Percentiles rank a stretch among this genome's conserved stretches.
Evolutionary conservation across 2,329 filamentous ascomycete species (phyloP).

Genomic region (Aspergillus puulaauensis): DNA sequence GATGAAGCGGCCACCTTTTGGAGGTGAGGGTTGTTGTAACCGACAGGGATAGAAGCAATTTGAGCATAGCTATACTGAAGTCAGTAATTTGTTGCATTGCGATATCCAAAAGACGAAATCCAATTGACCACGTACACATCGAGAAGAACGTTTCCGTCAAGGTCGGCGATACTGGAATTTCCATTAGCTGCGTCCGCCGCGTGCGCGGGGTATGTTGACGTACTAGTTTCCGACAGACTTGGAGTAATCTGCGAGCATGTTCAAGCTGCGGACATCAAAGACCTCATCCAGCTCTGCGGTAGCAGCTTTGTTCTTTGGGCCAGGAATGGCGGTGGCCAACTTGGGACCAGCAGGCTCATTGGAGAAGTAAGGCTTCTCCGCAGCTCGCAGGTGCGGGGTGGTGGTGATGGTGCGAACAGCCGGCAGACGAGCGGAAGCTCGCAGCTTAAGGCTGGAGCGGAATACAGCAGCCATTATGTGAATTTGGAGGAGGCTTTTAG

Average conservation of each 20-base stretch:
- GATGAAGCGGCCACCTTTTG: conserved; percentile 68
- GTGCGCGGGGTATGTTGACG: conserved; percentile 14
- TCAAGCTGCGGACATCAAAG: conserved; percentile 82
- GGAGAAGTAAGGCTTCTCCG: conserved; percentile 54
- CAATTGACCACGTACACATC: conserved; percentile 45
- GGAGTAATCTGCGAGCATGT: conserved; percentile 76
- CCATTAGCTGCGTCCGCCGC: conserved; percentile 17
- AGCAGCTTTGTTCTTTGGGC: conserved; percentile 69
- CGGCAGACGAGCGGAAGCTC: conserved; percentile 33
- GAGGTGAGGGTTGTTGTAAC: conserved; percentile 85
- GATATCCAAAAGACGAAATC: no score
- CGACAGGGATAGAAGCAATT: conserved; percentile 88
- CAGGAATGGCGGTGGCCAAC: conserved; percentile 65
- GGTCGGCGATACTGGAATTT: conserved; percentile 45
- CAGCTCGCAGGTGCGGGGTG: conserved; percentile 33
- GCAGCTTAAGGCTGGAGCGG: conserved; percentile 36
- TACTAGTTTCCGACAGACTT: conserved; percentile 78
- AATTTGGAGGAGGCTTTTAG: background rate
- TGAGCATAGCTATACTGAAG: conserved; percentile 71
- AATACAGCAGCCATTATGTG: conserved; percentile 33
- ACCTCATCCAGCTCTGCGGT: conserved; percentile 72
- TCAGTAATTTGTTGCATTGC: background rate
- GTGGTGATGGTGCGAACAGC: conserved; percentile 37
- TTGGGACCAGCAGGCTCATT: conserved; percentile 59
- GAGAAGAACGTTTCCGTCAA: conserved; percentile 52